Percentiles rank a stretch among this genome's conserved stretches.
Evolutionary conservation across 2,329 filamentous ascomycete species (phyloP).

Genomic region (Sporothrix pallida): DNA sequence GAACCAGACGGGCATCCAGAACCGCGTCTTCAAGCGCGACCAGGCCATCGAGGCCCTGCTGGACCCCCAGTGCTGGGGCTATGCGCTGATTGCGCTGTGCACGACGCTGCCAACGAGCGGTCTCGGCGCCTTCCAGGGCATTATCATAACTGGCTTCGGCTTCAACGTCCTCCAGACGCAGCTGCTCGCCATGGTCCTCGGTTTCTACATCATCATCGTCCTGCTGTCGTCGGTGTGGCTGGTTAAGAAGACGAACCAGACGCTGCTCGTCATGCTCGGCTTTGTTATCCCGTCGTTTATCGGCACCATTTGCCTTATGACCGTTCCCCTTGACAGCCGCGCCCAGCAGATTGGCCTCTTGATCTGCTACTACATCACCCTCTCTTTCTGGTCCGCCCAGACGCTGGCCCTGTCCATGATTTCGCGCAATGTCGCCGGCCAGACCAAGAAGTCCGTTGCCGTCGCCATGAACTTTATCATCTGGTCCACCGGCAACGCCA

Average conservation of each 20-base stretch:
- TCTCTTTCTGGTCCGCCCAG: conserved; percentile 79
- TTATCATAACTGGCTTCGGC: conserved; percentile 73
- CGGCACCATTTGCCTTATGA: conserved; percentile 75
- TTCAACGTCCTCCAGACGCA: conserved; percentile 72
- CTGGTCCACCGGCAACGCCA: conserved; percentile 56
- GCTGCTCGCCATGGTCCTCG: conserved; percentile 75
- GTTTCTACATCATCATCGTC: conserved; percentile 74
- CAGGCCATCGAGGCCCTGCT: conserved; percentile 58
- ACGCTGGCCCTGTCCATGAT: conserved; percentile 70
- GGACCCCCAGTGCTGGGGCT: conserved; percentile 71
- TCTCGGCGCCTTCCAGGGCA: conserved; percentile 74
- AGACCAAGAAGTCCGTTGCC: conserved; percentile 73
- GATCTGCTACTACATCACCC: conserved; percentile 74
- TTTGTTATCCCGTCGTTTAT: conserved; percentile 73
- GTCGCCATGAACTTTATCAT: conserved; percentile 73
- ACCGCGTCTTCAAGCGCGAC: conserved; percentile 54
- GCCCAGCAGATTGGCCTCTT: conserved; percentile 69
- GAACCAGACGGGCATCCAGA: conserved; percentile 68
- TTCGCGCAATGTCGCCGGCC: conserved; percentile 71
- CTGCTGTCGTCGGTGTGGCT: conserved; percentile 70
- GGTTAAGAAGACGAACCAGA: conserved; percentile 70
- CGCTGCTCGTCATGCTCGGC: conserved; percentile 67
- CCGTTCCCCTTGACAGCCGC: conserved; percentile 62
- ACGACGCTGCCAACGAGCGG: conserved; percentile 76
- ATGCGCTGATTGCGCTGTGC: conserved; percentile 67